phyloP scores from a whole-genome alignment of 2,329 filamentous ascomycete genomes.

The Penicillium sp. region DNA sequence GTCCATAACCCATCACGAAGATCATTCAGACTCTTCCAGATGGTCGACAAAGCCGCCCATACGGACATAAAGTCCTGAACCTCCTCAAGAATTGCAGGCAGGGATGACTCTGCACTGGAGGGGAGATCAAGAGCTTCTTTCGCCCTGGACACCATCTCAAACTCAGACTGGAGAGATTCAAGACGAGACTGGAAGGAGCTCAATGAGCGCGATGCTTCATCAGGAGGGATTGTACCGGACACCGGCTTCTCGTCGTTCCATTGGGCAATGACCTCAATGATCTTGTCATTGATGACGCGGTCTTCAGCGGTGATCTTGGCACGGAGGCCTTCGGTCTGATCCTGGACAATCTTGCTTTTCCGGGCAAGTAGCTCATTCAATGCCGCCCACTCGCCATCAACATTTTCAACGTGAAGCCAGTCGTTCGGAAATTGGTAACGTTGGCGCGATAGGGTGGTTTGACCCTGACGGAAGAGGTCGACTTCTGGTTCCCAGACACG shows the following conservation, averaged over 20 bases:
- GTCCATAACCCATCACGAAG: slow-evolving; percentile 91
- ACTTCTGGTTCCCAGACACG: slow-evolving; percentile 94
- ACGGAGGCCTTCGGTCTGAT: slow-evolving; percentile 90
- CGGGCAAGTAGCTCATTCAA: slow-evolving; percentile 87
- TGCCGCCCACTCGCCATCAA: slow-evolving; percentile 92
- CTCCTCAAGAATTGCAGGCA: slow-evolving; percentile 85
- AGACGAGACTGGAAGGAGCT: slow-evolving; percentile 80
- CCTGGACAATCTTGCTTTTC: slow-evolving; percentile 92
- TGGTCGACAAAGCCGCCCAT: slow-evolving; percentile 91
- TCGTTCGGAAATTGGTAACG: slow-evolving; percentile 90
- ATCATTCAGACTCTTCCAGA: slow-evolving; percentile 95
- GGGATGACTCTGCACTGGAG: slow-evolving; percentile 71
- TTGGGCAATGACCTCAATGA: slow-evolving; percentile 74
- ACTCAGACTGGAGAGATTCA: slow-evolving; percentile 79
- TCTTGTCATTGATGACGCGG: slow-evolving; percentile 83
- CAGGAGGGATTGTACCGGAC: slow-evolving; percentile 86
- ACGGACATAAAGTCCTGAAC: slow-evolving; percentile 99
- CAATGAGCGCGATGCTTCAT: slow-evolving; percentile 79
- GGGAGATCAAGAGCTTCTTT: slow-evolving; percentile 95
- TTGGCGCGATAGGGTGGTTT: slow-evolving; percentile 85
- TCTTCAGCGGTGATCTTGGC: slow-evolving; percentile 96
- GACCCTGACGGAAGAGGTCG: slow-evolving; percentile 90
- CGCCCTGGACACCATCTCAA: slow-evolving; percentile 89
- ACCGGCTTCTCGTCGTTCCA: slow-evolving; percentile 98
- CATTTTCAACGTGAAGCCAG: slow-evolving; percentile 94